phyloP scores from a whole-genome alignment of 306 rosid genomes.

The Cucurbita moschata region DNA sequence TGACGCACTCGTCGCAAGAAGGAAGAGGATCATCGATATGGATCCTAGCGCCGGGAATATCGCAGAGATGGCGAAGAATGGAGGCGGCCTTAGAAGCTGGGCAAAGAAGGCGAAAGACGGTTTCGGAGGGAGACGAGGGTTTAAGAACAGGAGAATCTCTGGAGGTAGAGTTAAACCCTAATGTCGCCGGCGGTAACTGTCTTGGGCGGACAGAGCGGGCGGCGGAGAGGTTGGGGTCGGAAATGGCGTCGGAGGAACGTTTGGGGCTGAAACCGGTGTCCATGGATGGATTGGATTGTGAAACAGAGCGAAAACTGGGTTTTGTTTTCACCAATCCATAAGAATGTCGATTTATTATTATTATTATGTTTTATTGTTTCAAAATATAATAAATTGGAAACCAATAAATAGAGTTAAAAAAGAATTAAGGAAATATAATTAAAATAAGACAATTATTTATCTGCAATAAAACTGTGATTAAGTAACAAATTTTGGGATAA shows the following conservation, averaged over 20 bases:
- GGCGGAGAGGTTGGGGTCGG: slow-evolving; percentile 4
- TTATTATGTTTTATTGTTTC: too few relatives aligned
- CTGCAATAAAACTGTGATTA: too few relatives aligned
- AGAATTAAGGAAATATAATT: too few relatives aligned
- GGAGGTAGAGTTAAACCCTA: background rate
- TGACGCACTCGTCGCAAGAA: slow-evolving; percentile 36
- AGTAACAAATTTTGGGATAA: too few relatives aligned
- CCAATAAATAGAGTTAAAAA: too few relatives aligned
- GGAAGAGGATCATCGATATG: slow-evolving; percentile 22
- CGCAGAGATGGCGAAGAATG: slow-evolving; percentile 16
- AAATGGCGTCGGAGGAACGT: slow-evolving; percentile 19
- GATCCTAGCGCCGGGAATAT: slow-evolving; percentile 28
- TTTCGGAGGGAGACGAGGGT: slow-evolving; percentile 18
- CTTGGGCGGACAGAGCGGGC: slow-evolving; percentile 30
- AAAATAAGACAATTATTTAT: too few relatives aligned
- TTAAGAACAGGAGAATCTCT: background rate
- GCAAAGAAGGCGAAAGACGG: slow-evolving; percentile 41
- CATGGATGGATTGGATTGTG: background rate
- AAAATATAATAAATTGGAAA: too few relatives aligned
- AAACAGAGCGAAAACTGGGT: background rate
- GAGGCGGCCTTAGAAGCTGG: slow-evolving; percentile 30
- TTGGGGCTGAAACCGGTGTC: slow-evolving; percentile 20
- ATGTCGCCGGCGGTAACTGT: background rate
- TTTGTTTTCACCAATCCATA: background rate
- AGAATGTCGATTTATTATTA: too few relatives aligned